Conservation (phyloP, 352 stramenopile genomes). For the Phytophthora kernoviae region DNA sequence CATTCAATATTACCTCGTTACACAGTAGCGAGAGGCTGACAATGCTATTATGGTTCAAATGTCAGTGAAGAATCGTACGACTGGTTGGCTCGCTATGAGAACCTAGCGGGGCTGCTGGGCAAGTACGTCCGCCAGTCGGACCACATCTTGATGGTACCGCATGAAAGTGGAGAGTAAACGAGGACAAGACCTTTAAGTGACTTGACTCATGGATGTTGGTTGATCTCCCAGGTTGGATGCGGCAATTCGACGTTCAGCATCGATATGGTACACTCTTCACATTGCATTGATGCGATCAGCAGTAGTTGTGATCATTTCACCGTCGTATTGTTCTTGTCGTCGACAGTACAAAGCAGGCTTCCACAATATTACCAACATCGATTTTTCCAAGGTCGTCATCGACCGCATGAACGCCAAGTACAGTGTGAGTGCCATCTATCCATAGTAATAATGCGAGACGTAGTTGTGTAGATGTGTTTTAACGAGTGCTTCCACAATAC, state of each 20-base stretch:
- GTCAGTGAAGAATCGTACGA: slow-evolving; percentile 76
- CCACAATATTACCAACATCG: slow-evolving; percentile 71
- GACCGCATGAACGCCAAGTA: slow-evolving; percentile 67
- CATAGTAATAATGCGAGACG: not conserved
- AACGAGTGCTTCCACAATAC: not conserved
- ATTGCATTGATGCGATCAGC: not conserved
- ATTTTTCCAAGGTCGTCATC: slow-evolving; percentile 75
- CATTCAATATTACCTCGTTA: not conserved
- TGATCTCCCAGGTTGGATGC: slow-evolving; percentile 55
- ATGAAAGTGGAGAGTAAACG: not conserved
- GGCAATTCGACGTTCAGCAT: slow-evolving; percentile 79
- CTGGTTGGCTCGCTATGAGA: slow-evolving; percentile 67
- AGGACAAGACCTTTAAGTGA: slow-evolving; percentile 6
- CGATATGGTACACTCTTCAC: slow-evolving; percentile 49
- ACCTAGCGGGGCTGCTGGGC: slow-evolving; percentile 45
- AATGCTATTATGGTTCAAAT: not conserved
- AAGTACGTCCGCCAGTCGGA: slow-evolving; percentile 45
- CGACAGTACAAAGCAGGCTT: slow-evolving; percentile 58
- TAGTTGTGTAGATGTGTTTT: not conserved
- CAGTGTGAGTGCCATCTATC: slow-evolving; percentile 24
- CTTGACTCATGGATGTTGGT: not conserved
- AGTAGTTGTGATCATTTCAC: slow-evolving; percentile 9
- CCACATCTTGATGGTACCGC: slow-evolving; percentile 53
- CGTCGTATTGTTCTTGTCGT: not conserved
- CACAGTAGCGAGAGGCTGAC: slow-evolving; percentile 1